phyloP scores from a whole-genome alignment of 2,329 filamentous ascomycete species.

The Cadophora luteo-olivacea region DNA sequence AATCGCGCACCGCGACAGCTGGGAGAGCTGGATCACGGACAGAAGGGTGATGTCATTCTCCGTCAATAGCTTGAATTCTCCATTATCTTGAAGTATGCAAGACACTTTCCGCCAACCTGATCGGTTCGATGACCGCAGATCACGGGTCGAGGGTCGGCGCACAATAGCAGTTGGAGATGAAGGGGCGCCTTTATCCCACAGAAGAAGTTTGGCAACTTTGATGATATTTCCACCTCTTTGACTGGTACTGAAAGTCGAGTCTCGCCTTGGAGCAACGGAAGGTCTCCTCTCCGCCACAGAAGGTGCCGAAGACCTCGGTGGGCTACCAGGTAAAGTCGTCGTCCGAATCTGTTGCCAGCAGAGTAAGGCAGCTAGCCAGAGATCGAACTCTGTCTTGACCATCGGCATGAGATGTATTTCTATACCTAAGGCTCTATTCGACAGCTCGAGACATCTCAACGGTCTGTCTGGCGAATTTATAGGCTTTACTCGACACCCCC shows the following conservation, averaged over 20 bases:
- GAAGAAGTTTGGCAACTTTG: slow-evolving; percentile 89
- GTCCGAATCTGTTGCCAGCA: slow-evolving; percentile 80
- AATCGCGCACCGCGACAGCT: slow-evolving; percentile 87
- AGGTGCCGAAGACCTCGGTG: slow-evolving; percentile 30
- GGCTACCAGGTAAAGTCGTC: slow-evolving; percentile 37
- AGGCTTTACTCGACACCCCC: slow-evolving; percentile 73
- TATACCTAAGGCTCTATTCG: slow-evolving; percentile 59
- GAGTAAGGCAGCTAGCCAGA: slow-evolving; percentile 81
- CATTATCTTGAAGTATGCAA: slow-evolving; percentile 93
- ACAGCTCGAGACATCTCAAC: slow-evolving; percentile 60
- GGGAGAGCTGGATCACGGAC: slow-evolving; percentile 84
- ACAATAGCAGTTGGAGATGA: slow-evolving; percentile 60
- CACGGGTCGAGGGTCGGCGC: slow-evolving; percentile 58
- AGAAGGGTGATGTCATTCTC: slow-evolving; percentile 84
- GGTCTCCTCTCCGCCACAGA: slow-evolving; percentile 40
- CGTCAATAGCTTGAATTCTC: slow-evolving; percentile 88
- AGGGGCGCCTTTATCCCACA: slow-evolving; percentile 82
- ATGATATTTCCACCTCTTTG: slow-evolving; percentile 87
- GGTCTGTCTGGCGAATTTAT: slow-evolving; percentile 55
- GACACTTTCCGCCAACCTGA: slow-evolving; percentile 84
- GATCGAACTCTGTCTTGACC: slow-evolving; percentile 70
- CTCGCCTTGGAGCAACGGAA: slow-evolving; percentile 46
- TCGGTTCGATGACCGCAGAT: slow-evolving; percentile 58
- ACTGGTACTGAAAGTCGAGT: slow-evolving; percentile 50
- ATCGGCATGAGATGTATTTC: slow-evolving; percentile 71